Base-by-base conservation (phyloP, 768 basidiomycete species). In the Clathrus columnatus region DNA sequence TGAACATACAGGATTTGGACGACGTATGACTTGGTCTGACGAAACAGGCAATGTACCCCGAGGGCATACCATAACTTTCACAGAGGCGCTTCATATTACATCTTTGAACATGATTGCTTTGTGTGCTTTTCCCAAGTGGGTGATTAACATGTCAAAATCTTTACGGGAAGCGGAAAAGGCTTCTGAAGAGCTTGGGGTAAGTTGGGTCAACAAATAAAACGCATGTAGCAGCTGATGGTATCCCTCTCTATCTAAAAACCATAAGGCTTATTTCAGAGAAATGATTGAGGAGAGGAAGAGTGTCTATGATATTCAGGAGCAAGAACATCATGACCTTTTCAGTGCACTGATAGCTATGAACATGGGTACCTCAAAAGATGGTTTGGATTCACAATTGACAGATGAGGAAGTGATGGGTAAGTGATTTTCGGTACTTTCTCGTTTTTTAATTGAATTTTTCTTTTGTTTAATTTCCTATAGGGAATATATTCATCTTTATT, bases 61-160 rank as follows among this genome's bases (percentile, higher is more conserved):
- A 44, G 75, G 76, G 7, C 78, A 82, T 60, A 57, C 64, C 26
- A 65, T 80, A 62, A 67, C 75, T n/a, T 80, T 78, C 67, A 76
- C 75, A 57, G 67, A 76, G 28, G 73, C 79, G 10, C 66, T 81
- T 29, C 75, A 75, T 54, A 65, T 67, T n/a, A 71, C 75, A 7
- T 69, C 77, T 4, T 64, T 61, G 6, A 67, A 73, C 48, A 54
- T 78, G 5, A 57, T 70, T 41, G 7, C 71, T 32, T 73, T 72
- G 51, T 47, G 76, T 1, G 43, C 70, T 6, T 50, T 77, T 5
- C 78, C 79, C 0, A 61, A 65, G 3, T 73, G 72, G 70, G 69
- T 68, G 5, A 67, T 73, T 59, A 66, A 66, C 18, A 45, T 73
- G 27, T 74, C 74, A 0, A 57, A 68, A 42, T 60, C 61, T 10